Base-by-base conservation (phyloP, 78 protist genomes). In the Tieghemostelium lacteum region DNA sequence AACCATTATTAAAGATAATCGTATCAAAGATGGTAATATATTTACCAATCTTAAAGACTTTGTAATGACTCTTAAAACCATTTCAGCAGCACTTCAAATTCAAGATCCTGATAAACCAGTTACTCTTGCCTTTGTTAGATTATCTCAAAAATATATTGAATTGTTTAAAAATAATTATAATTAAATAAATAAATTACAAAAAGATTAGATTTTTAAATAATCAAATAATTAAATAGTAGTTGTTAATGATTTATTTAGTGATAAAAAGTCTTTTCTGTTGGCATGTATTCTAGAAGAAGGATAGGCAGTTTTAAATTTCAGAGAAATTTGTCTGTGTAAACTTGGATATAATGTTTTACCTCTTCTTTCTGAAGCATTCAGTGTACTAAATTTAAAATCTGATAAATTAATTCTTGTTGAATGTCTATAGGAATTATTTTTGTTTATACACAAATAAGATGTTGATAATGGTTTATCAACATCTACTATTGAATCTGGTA, bases 241-340 rank as follows among this genome's bases (percentile, higher is more conserved):
- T n/a, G n/a, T n/a, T n/a, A 45, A 45, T 45, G 52, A 45, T 45
- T 45, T 45, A 45, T 45, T 45, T 14, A 45, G 10, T 45, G 52
- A 45, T 50, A 71, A 50, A 71, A 71, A 71, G 31, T 71, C 63
- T 20, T 52, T 71, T 33, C 64, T 71, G 33, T 22, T 50, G 19
- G 45, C 16, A 5, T 7, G 17, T 19, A 4, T 36, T 71, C 45
- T 71, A 22, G 36, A 45, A 8, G 77, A 31, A 28, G 77, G 77
- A 33, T 71, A 50, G 3, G 77, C 77, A 5, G 45, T 33, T 50
- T 50, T 71, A 71, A 71, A 71, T 71, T 71, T 45, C 26, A 40
- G 36, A n/a, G 31, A 17, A 73, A 83, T 69, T 40, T 83, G 76
- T 55, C 91, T 58, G 67, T 83, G 91, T n/a, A 83, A 69, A 29